phyloP scores from a whole-genome alignment of 2,329 filamentous ascomycete genomes.

The Esteya vermicola region DNA sequence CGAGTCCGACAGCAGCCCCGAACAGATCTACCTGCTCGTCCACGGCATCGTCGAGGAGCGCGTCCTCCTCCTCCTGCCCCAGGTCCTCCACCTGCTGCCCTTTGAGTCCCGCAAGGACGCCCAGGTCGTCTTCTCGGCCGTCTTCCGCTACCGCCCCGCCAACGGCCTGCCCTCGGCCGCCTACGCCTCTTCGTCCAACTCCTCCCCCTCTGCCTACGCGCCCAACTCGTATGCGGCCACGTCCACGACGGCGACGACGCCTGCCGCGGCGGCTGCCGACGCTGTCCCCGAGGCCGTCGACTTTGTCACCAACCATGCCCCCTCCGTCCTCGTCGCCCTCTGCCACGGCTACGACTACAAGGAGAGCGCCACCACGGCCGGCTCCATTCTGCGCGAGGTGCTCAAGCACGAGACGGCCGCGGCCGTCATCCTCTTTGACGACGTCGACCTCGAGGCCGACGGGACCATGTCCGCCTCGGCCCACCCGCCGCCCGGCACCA shows the following conservation, averaged over 20 bases:
- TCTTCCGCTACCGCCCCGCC: conserved; percentile 77
- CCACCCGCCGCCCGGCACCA: conserved; percentile 34
- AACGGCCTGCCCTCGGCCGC: conserved; percentile 11
- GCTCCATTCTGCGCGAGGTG: conserved; percentile 77
- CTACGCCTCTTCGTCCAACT: background rate
- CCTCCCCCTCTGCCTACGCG: background rate
- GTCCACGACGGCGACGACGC: too few relatives aligned
- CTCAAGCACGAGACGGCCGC: conserved; percentile 82
- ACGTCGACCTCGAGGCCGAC: conserved; percentile 49
- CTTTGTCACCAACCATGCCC: conserved; percentile 74
- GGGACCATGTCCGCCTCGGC: background rate
- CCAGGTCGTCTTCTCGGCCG: conserved; percentile 89
- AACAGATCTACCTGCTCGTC: conserved; percentile 78
- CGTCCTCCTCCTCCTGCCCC: conserved; percentile 69
- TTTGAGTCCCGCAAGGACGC: conserved; percentile 96
- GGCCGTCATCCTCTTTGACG: conserved; percentile 84
- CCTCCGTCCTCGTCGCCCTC: conserved; percentile 74
- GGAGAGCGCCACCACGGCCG: conserved; percentile 83
- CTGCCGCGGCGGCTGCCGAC: conserved; percentile 46
- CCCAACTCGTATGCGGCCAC: too few relatives aligned
- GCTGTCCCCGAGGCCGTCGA: conserved; percentile 78
- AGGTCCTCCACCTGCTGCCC: conserved; percentile 69
- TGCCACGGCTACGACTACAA: conserved; percentile 83
- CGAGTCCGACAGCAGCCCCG: conserved; percentile 78
- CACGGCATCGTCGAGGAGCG: conserved; percentile 76